A percentile compares a stretch with the other conserved stretches of the same genome.
phyloP scores from a whole-genome alignment of 1,284 basidiomycete genomes.

The Apiotrichum montevideense region DNA sequence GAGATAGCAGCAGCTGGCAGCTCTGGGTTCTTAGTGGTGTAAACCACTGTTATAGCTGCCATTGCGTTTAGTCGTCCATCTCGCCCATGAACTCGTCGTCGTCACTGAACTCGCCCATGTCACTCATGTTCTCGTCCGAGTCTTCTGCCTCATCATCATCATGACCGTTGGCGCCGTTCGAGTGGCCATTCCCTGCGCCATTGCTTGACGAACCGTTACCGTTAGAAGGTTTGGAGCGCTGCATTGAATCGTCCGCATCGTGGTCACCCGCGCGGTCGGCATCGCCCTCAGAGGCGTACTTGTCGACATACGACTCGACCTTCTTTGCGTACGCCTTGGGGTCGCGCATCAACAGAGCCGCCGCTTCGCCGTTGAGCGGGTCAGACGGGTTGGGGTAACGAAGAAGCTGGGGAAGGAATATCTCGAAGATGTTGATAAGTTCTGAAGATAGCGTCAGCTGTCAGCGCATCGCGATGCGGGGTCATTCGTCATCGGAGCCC shows the following conservation, averaged over 20 bases:
- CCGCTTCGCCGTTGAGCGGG: conserved; percentile 95
- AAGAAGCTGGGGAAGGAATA: conserved; percentile 91
- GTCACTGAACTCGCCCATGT: conserved; percentile 79
- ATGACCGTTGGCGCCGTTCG: conserved; percentile 51
- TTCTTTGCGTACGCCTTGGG: conserved; percentile 89
- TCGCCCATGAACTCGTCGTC: conserved; percentile 52
- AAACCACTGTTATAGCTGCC: too few species aligned
- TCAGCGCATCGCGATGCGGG: background rate
- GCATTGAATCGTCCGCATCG: conserved; percentile 36
- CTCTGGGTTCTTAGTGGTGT: too few species aligned
- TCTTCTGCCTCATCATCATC: conserved; percentile 57
- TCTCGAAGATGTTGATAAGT: conserved; percentile 99
- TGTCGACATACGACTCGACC: conserved; percentile 60
- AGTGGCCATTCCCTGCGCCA: conserved; percentile 17
- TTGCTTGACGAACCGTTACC: conserved; percentile 16
- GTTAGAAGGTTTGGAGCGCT: conserved; percentile 3
- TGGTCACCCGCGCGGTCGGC: conserved; percentile 45
- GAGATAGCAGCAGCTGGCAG: too few species aligned
- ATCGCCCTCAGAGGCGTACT: conserved; percentile 47
- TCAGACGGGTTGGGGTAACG: conserved; percentile 98
- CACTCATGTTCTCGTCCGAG: conserved; percentile 81
- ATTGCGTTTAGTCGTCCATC: conserved; percentile 29
- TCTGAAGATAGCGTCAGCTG: conserved; percentile 52
- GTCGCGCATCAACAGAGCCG: conserved; percentile 91
- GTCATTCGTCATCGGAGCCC: background rate